These are phyloP conservation scores for Tilletia setariae DNA, from an alignment of 1,284 basidiomycete species.

Conservation along the genomic window DNA sequence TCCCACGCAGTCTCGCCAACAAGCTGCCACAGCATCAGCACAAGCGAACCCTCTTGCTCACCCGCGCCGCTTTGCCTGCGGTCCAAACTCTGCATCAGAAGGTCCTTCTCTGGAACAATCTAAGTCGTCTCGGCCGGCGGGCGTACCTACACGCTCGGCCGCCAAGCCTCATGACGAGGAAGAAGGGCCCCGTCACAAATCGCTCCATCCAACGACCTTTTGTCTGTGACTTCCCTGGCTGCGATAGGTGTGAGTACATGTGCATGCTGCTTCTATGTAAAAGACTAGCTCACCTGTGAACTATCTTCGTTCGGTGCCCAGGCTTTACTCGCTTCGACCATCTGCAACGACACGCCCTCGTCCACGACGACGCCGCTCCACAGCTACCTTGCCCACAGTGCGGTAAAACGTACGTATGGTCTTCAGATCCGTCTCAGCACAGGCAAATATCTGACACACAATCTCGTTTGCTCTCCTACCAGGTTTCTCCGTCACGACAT, in stretches of 20 bases:
- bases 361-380: slow-evolving; percentile 35
- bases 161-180: background rate
- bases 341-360: slow-evolving; percentile 41
- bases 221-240: background rate
- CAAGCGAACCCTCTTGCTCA: too few relatives aligned
- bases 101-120: background rate
- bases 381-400: slow-evolving; percentile 36
- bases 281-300: background rate
- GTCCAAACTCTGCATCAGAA: too few relatives aligned
- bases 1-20: background rate
- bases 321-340: slow-evolving; percentile 32
- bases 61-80: too few relatives aligned
- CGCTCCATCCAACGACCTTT: slow-evolving; percentile 1
- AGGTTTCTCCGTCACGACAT: slow-evolving; percentile 40
- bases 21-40: too few relatives aligned
- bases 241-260: background rate
- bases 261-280: too few relatives aligned
- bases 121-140: background rate
- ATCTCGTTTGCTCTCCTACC: background rate
- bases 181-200: background rate
- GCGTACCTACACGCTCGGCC: background rate
- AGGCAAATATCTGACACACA: background rate
- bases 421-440: background rate
- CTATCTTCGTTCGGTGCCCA: background rate
- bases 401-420: slow-evolving; percentile 30